These are phyloP conservation scores for Gillenia trifoliata DNA, from an alignment of 306 rosid genomes.

Conservation along the genomic window DNA sequence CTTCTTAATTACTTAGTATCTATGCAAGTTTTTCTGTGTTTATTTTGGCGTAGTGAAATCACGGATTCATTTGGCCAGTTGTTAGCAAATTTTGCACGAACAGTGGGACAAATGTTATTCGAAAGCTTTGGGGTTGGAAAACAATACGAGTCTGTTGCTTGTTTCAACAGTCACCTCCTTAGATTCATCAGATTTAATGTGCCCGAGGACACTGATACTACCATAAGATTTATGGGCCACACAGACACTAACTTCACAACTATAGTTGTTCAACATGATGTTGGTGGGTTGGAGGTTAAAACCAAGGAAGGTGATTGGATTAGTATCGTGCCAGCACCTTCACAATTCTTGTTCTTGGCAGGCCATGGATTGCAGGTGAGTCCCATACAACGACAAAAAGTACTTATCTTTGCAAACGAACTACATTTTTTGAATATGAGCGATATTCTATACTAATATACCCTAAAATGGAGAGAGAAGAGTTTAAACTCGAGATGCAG, in stretches of 20 bases:
- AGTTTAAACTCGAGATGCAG: no score
- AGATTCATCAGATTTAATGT: background rate
- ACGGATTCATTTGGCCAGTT: background rate
- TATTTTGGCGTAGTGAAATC: background rate
- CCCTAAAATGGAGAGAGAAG: no score
- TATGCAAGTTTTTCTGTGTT: background rate
- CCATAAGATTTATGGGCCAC: background rate
- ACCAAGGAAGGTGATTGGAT: conserved; percentile 7
- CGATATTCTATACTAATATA: no score
- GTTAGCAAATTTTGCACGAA: background rate
- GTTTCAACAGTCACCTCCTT: background rate
- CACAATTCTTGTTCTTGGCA: conserved; percentile 7
- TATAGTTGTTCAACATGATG: background rate
- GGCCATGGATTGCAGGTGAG: background rate
- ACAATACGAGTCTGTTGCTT: background rate
- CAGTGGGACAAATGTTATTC: background rate
- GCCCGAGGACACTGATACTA: background rate
- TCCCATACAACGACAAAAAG: no score
- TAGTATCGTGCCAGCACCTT: background rate
- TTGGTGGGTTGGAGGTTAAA: conserved; percentile 1
- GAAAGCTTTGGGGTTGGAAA: background rate
- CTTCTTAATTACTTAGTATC: no score
- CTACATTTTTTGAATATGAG: no score
- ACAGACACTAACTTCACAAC: background rate
- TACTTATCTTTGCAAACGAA: no score